A percentile compares a stretch with the other conserved stretches of the same genome.
Evolutionary conservation across 805 yeast species (phyloP).

Genomic region (Candida sakaeoensis): DNA sequence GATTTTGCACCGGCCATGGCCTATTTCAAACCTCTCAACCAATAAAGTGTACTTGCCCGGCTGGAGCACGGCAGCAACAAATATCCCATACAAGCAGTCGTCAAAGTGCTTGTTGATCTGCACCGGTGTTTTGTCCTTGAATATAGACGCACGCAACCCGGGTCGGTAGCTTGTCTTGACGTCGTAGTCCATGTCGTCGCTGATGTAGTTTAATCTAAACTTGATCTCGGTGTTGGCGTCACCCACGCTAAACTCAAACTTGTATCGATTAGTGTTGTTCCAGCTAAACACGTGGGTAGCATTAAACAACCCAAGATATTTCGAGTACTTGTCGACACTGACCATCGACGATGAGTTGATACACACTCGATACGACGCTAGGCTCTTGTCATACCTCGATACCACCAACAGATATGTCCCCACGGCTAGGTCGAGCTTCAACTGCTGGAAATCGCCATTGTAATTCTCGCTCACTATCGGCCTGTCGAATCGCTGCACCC

Average conservation of each 20-base stretch:
- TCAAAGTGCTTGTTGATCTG: slow-evolving; percentile 36
- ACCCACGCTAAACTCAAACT: slow-evolving; percentile 23
- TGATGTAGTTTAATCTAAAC: slow-evolving; percentile 24
- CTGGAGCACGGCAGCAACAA: slow-evolving; percentile 22
- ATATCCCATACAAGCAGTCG: slow-evolving; percentile 43
- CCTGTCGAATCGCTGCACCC: slow-evolving; percentile 18
- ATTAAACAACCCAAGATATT: slow-evolving; percentile 8
- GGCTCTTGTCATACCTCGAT: slow-evolving; percentile 40
- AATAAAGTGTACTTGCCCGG: slow-evolving; percentile 36
- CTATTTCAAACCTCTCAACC: slow-evolving; percentile 49
- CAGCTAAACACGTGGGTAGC: slow-evolving; percentile 24
- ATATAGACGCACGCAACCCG: slow-evolving; percentile 43
- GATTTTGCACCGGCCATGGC: slow-evolving; percentile 36
- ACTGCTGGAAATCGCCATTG: slow-evolving; percentile 18
- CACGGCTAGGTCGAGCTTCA: slow-evolving; percentile 20
- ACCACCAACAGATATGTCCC: slow-evolving; percentile 44
- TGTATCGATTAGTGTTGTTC: slow-evolving; percentile 37
- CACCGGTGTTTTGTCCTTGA: slow-evolving; percentile 27
- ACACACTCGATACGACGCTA: slow-evolving; percentile 28
- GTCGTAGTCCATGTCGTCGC: slow-evolving; percentile 11
- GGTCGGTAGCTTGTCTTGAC: slow-evolving; percentile 38
- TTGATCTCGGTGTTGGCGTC: slow-evolving; percentile 19
- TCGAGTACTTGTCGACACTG: slow-evolving; percentile 4
- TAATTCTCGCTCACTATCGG: slow-evolving; percentile 35
- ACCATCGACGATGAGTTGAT: slow-evolving; percentile 15